Evolutionary conservation across 805 yeast genomes (phyloP).

Genomic region (Nadsonia fulvescens): DNA sequence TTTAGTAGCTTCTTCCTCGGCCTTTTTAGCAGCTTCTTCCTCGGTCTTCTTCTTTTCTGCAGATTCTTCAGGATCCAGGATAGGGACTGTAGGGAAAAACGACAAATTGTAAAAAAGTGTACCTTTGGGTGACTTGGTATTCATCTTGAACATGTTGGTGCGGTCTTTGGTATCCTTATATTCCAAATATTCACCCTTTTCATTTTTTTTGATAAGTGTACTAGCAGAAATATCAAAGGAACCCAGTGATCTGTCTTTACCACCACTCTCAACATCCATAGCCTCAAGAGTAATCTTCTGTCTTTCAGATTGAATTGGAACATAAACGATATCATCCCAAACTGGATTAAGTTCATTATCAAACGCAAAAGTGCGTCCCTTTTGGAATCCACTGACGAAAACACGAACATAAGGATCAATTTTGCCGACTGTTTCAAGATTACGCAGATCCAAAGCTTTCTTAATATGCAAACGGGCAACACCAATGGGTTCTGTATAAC

Average conservation of each 20-base stretch:
- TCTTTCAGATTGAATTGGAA: conserved; percentile 65
- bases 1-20: conserved; percentile 15
- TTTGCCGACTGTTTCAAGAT: conserved; percentile 76
- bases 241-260: conserved; percentile 81
- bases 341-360: conserved; percentile 59
- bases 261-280: conserved; percentile 70
- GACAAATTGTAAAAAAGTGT: conserved; percentile 51
- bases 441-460: conserved; percentile 57
- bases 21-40: conserved; percentile 21
- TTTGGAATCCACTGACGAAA: conserved; percentile 55
- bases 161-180: conserved; percentile 19
- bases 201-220: conserved; percentile 44
- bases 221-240: conserved; percentile 50
- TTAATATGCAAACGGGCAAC: conserved; percentile 55
- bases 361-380: conserved; percentile 56
- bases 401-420: conserved; percentile 84
- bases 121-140: conserved; percentile 73
- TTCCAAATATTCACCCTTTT: conserved; percentile 36
- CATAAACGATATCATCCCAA: conserved; percentile 69
- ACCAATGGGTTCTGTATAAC: conserved; percentile 91
- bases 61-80: conserved; percentile 59
- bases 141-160: conserved; percentile 45
- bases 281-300: conserved; percentile 74
- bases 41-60: conserved; percentile 33
- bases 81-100: conserved; percentile 70